These are phyloP conservation scores for Botrytis galanthina DNA, from an alignment of 2,329 filamentous ascomycete genomes.

Conservation along the genomic window DNA sequence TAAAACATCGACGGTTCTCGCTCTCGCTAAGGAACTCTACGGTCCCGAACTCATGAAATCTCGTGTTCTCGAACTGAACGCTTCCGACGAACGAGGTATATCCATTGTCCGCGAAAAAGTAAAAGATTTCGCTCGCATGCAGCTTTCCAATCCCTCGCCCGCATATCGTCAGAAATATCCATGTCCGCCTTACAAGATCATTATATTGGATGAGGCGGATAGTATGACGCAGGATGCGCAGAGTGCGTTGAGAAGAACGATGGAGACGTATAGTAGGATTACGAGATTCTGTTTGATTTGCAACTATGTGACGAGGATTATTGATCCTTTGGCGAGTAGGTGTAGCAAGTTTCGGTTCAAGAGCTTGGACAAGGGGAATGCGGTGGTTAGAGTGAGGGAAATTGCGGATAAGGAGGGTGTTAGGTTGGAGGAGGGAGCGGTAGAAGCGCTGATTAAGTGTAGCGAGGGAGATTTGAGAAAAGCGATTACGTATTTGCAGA, in stretches of 20 bases:
- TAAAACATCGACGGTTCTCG: slow-evolving; percentile 97
- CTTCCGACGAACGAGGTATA: slow-evolving; percentile 97
- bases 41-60: slow-evolving; percentile 90
- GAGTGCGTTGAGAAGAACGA: slow-evolving; percentile 85
- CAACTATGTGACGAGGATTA: slow-evolving; percentile 98
- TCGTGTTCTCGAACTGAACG: slow-evolving; percentile 97
- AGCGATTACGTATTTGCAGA: slow-evolving; percentile 94
- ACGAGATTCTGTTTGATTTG: slow-evolving; percentile 97
- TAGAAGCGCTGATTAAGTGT: slow-evolving; percentile 80
- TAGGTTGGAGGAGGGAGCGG: slow-evolving; percentile 69
- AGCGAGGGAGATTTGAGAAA: slow-evolving; percentile 94
- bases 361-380: slow-evolving; percentile 83
- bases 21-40: slow-evolving; percentile 94
- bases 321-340: slow-evolving; percentile 87
- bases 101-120: slow-evolving; percentile 96
- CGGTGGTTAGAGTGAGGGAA: slow-evolving; percentile 71
- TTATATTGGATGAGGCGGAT: slow-evolving; percentile 96
- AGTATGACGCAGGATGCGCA: slow-evolving; percentile 99
- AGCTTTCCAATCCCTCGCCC: slow-evolving; percentile 72
- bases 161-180: slow-evolving; percentile 72
- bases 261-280: slow-evolving; percentile 97
- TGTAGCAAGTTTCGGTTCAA: slow-evolving; percentile 99
- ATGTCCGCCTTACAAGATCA: slow-evolving; percentile 97
- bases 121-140: slow-evolving; percentile 95
- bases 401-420: slow-evolving; percentile 83